These are phyloP conservation scores for Hypoxylon sp. DNA, from an alignment of 2,329 filamentous ascomycete species.

Conservation along the genomic window DNA sequence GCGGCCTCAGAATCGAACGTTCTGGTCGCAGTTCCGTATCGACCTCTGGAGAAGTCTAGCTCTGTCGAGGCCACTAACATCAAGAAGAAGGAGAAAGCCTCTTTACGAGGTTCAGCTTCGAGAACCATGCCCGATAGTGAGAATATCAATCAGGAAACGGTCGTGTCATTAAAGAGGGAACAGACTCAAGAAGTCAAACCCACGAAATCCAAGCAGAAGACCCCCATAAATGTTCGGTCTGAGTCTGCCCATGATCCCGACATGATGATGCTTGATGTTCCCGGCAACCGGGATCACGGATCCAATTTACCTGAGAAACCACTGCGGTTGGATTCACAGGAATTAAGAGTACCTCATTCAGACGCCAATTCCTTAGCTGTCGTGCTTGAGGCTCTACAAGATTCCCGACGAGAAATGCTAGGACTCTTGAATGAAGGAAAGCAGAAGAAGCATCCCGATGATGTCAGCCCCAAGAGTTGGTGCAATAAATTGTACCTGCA, in stretches of 20 bases:
- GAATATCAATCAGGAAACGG: slow-evolving; percentile 18
- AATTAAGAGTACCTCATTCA: slow-evolving; percentile 1
- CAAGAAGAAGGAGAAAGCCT: slow-evolving; percentile 41
- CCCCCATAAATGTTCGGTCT: slow-evolving; percentile 22
- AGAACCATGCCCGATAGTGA: slow-evolving; percentile 39
- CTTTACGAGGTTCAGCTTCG: slow-evolving; percentile 34
- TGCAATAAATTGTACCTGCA: slow-evolving; percentile 55
- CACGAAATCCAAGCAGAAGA: slow-evolving; percentile 47
- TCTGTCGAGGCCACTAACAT: slow-evolving; percentile 42
- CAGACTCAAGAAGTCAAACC: slow-evolving; percentile 43
- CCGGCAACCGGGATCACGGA: slow-evolving; percentile 9
- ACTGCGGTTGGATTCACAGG: background rate
- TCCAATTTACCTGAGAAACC: background rate
- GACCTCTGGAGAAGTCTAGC: slow-evolving; percentile 44
- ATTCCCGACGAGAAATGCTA: slow-evolving; percentile 49
- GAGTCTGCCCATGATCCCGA: slow-evolving; percentile 43
- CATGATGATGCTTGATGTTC: slow-evolving; percentile 49
- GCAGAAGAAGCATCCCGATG: slow-evolving; percentile 52
- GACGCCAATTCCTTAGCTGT: slow-evolving; percentile 26
- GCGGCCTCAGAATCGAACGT: slow-evolving; percentile 8
- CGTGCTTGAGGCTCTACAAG: slow-evolving; percentile 47
- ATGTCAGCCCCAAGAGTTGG: slow-evolving; percentile 49
- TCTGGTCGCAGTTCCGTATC: slow-evolving; percentile 43
- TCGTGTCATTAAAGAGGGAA: slow-evolving; percentile 30
- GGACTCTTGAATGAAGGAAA: slow-evolving; percentile 49